Evolutionary conservation across 31 red algal genomes (phyloP).

Genomic region (Asparagopsis taxiformis): DNA sequence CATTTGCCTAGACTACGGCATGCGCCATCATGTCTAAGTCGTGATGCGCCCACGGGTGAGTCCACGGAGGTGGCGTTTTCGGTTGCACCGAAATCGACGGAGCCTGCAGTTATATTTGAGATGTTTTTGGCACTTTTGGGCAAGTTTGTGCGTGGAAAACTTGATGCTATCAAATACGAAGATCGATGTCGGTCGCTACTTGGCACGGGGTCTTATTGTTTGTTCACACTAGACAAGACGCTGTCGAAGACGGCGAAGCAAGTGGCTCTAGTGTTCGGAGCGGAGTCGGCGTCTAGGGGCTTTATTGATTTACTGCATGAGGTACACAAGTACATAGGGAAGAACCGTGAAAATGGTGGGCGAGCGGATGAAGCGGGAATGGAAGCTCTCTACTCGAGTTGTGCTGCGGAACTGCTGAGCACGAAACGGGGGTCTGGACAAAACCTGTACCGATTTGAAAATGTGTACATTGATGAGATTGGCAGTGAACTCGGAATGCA

Average conservation of each 20-base stretch:
- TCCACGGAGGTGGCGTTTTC: constrained; percentile 18
- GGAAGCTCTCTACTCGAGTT: too few relatives aligned
- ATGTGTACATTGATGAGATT: too few relatives aligned
- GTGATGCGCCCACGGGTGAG: constrained; percentile 5
- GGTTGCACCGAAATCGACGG: constrained; percentile 9
- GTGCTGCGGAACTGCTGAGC: too few relatives aligned
- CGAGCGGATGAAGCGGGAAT: too few relatives aligned
- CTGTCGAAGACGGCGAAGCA: constrained; percentile 69
- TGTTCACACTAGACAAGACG: constrained; percentile 92
- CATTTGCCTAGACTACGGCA: neutral
- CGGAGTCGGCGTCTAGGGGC: too few relatives aligned
- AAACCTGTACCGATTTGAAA: too few relatives aligned
- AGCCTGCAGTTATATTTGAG: constrained; percentile 35
- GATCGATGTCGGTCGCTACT: constrained; percentile 75
- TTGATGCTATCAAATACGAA: constrained; percentile 82
- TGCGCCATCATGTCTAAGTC: constrained; percentile 12
- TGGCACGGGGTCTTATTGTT: constrained; percentile 73
- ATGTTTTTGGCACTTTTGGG: constrained; percentile 28
- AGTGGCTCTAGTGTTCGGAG: too few relatives aligned
- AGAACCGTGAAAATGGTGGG: too few relatives aligned
- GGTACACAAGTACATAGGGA: too few relatives aligned
- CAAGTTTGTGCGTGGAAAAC: constrained; percentile 48
- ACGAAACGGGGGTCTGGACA: too few relatives aligned
- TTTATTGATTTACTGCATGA: too few relatives aligned
- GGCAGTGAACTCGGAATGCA: too few relatives aligned